These are phyloP conservation scores for Trichoderma lentiforme DNA, from an alignment of 2,329 filamentous ascomycete genomes.

Conservation along the genomic window DNA sequence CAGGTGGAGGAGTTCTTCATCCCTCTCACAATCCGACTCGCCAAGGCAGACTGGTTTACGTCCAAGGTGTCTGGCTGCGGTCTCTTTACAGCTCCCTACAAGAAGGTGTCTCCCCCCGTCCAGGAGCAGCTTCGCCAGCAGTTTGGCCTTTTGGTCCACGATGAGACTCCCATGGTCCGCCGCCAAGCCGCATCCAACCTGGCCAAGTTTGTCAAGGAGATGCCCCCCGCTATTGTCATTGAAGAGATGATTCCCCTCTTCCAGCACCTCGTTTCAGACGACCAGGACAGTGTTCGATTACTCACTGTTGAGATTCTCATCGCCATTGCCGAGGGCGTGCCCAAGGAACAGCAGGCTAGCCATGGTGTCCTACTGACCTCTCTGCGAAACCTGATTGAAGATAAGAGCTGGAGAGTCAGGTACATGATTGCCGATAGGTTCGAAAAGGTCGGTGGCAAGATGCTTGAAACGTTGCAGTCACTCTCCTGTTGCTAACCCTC, in stretches of 20 bases:
- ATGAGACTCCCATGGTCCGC: conserved; percentile 98
- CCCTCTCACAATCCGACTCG: conserved; percentile 88
- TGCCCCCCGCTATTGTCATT: conserved; percentile 86
- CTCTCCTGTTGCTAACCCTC: background rate
- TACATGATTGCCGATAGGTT: conserved; percentile 99
- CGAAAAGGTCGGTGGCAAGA: conserved; percentile 67
- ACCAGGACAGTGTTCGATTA: conserved; percentile 95
- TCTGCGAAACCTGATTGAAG: conserved; percentile 89
- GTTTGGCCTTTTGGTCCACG: conserved; percentile 89
- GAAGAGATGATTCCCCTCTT: conserved; percentile 99
- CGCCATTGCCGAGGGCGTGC: conserved; percentile 92
- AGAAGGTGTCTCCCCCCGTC: conserved; percentile 79
- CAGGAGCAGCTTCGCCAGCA: conserved; percentile 91
- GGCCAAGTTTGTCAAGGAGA: conserved; percentile 96
- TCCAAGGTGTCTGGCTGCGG: conserved; percentile 98
- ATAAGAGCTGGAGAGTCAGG: conserved; percentile 98
- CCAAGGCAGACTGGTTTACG: conserved; percentile 99
- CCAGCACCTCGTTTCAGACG: conserved; percentile 92
- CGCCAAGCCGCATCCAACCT: conserved; percentile 95
- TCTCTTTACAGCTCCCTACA: conserved; percentile 90
- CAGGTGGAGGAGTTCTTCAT: conserved; percentile 98
- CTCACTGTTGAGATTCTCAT: conserved; percentile 96
- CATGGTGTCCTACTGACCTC: conserved; percentile 90
- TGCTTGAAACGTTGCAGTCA: background rate
- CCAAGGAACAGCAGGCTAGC: conserved; percentile 96